Evolutionary conservation across 2,329 filamentous ascomycete species (phyloP).

Genomic region (Claviceps lovelessii): DNA sequence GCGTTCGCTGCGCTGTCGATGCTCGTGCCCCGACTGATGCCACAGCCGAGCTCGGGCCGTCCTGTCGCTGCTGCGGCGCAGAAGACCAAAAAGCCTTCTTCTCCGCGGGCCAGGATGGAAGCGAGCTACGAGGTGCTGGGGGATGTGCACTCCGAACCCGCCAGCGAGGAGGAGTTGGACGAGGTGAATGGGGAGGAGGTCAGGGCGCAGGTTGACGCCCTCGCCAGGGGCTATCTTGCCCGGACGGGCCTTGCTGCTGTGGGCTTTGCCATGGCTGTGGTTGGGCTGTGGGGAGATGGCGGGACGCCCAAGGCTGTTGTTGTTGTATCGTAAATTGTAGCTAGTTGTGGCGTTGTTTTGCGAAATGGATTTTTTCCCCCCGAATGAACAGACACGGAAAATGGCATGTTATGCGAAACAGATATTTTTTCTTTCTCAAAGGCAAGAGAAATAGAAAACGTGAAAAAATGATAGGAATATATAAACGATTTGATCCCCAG

Average conservation of each 20-base stretch:
- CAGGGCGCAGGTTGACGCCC: constrained; percentile 38
- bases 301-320: constrained; percentile 27
- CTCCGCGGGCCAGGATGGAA: constrained; percentile 41
- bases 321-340: constrained; percentile 16
- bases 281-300: constrained; percentile 55
- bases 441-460: too few species aligned
- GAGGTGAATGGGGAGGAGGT: constrained; percentile 50
- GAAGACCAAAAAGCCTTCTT: constrained; percentile 14
- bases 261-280: constrained; percentile 45
- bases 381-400: too few species aligned
- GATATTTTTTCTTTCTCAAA: too few species aligned
- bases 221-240: constrained; percentile 38
- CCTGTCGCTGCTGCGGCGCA: constrained; percentile 14
- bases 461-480: too few species aligned
- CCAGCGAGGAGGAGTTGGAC: constrained; percentile 36
- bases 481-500: too few species aligned
- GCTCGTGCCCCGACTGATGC: constrained; percentile 34
- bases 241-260: constrained; percentile 39
- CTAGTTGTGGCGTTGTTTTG: neutral
- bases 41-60: constrained; percentile 16
- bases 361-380: neutral
- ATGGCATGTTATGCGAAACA: too few species aligned
- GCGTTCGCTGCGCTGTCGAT: constrained; percentile 51
- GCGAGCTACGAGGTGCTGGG: constrained; percentile 57
- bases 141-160: constrained; percentile 34